A percentile compares a stretch with the other conserved stretches of the same genome.
Evolutionary conservation across 306 rosid species (phyloP).

Genomic region (Dalbergia oliveri): DNA sequence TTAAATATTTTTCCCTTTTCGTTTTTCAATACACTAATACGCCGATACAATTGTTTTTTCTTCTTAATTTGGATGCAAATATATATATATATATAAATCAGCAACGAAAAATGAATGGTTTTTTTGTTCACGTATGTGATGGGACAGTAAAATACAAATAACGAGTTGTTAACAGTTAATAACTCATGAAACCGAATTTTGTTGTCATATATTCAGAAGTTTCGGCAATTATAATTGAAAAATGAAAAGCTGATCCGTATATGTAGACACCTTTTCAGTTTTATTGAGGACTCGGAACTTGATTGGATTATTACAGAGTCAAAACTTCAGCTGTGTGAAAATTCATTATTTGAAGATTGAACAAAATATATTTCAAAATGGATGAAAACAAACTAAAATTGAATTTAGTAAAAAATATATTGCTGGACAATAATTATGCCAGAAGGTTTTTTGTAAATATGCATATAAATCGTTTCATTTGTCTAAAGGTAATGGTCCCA

Average conservation of each 20-base stretch:
- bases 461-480: not conserved
- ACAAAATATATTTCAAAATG: not conserved
- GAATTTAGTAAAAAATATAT: not conserved
- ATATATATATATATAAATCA: not conserved
- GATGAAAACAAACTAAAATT: not conserved
- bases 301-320: conserved; percentile 8
- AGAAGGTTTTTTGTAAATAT: not conserved
- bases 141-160: conserved; percentile 14
- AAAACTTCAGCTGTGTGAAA: not conserved
- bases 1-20: not conserved
- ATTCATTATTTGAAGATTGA: not conserved
- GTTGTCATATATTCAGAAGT: conserved; percentile 12
- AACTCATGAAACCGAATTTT: not conserved
- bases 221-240: conserved; percentile 1
- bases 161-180: not conserved
- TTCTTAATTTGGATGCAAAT: not conserved
- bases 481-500: not conserved
- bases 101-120: not conserved
- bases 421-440: not conserved
- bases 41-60: no score
- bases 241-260: not conserved
- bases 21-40: not conserved
- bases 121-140: not conserved
- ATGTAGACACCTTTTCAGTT: not conserved
- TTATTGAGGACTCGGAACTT: not conserved